Percentiles rank a stretch among this genome's conserved stretches.
These are phyloP conservation scores for Calonectria pauciramosa DNA, from an alignment of 2,329 filamentous ascomycete species.

Conservation along the genomic window DNA sequence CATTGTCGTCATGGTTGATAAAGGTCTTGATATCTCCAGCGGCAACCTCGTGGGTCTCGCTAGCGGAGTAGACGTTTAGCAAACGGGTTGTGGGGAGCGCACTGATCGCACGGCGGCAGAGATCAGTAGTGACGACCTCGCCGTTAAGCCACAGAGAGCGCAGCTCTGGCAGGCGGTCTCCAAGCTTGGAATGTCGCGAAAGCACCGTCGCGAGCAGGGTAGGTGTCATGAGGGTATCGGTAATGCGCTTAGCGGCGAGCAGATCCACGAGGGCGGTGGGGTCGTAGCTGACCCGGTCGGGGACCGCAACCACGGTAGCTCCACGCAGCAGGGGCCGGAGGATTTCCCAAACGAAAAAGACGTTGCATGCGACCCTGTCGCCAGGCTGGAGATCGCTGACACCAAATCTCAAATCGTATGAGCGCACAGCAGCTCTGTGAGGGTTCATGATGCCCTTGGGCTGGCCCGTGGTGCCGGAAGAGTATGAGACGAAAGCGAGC, in stretches of 20 bases:
- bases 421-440: slow-evolving; percentile 79
- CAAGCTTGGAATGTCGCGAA: slow-evolving; percentile 76
- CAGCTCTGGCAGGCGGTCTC: slow-evolving; percentile 73
- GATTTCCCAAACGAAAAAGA: slow-evolving; percentile 91
- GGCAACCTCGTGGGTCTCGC: slow-evolving; percentile 85
- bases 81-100: slow-evolving; percentile 78
- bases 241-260: slow-evolving; percentile 75
- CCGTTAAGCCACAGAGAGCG: slow-evolving; percentile 85
- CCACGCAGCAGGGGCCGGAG: slow-evolving; percentile 81
- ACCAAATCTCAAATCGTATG: slow-evolving; percentile 79
- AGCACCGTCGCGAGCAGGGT: slow-evolving; percentile 83
- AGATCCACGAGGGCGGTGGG: slow-evolving; percentile 80
- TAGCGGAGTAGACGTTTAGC: slow-evolving; percentile 86
- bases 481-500: slow-evolving; percentile 85
- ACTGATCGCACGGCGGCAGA: slow-evolving; percentile 76
- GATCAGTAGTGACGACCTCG: slow-evolving; percentile 84
- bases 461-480: slow-evolving; percentile 81
- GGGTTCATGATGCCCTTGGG: slow-evolving; percentile 89
- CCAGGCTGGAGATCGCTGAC: slow-evolving; percentile 78
- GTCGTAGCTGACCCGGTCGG: slow-evolving; percentile 84
- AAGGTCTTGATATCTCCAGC: slow-evolving; percentile 81
- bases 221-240: slow-evolving; percentile 87
- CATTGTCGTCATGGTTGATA: slow-evolving; percentile 71
- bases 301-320: slow-evolving; percentile 81
- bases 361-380: slow-evolving; percentile 88